phyloP scores from a whole-genome alignment of 805 yeast genomes.

The Candida manassasensis region DNA sequence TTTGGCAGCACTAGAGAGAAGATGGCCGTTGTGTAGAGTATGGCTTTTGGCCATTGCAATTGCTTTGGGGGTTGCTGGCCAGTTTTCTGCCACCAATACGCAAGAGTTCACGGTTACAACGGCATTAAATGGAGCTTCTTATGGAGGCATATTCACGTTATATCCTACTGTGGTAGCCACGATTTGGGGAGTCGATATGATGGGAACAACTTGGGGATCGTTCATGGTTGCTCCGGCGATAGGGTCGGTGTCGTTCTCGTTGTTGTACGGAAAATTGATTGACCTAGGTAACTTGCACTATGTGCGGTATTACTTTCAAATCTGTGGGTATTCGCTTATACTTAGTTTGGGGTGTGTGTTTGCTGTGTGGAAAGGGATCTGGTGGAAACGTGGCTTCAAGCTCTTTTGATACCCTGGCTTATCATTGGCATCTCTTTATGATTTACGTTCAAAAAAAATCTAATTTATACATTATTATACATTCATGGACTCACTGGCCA shows the following conservation, averaged over 20 bases:
- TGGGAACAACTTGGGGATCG: slow-evolving; percentile 92
- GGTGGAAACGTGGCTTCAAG: slow-evolving; percentile 26
- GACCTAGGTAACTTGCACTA: slow-evolving; percentile 32
- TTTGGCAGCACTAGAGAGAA: slow-evolving; percentile 29
- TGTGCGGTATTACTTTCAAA: slow-evolving; percentile 2
- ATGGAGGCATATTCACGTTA: slow-evolving; percentile 82
- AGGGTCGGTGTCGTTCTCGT: slow-evolving; percentile 66
- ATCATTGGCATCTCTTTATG: background rate
- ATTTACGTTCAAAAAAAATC: background rate
- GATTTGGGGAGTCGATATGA: slow-evolving; percentile 81
- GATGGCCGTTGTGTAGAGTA: slow-evolving; percentile 26
- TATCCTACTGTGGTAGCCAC: slow-evolving; percentile 81
- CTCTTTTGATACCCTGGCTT: slow-evolving; percentile 13
- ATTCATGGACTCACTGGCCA: too few species aligned
- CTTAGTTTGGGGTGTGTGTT: slow-evolving; percentile 21
- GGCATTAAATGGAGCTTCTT: slow-evolving; percentile 58
- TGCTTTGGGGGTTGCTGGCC: slow-evolving; percentile 30
- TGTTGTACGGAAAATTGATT: slow-evolving; percentile 61
- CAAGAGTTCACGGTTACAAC: slow-evolving; percentile 28
- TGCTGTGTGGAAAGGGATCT: slow-evolving; percentile 25
- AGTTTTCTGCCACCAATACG: slow-evolving; percentile 14
- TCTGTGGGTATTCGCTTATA: slow-evolving; percentile 5
- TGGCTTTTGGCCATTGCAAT: slow-evolving; percentile 27
- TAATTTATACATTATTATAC: too few species aligned
- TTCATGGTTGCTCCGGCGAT: slow-evolving; percentile 86